Percentiles rank a stretch among this genome's conserved stretches.
Conservation (phyloP, 1,139 yeast genomes). For the Kodamaea sp. region DNA sequence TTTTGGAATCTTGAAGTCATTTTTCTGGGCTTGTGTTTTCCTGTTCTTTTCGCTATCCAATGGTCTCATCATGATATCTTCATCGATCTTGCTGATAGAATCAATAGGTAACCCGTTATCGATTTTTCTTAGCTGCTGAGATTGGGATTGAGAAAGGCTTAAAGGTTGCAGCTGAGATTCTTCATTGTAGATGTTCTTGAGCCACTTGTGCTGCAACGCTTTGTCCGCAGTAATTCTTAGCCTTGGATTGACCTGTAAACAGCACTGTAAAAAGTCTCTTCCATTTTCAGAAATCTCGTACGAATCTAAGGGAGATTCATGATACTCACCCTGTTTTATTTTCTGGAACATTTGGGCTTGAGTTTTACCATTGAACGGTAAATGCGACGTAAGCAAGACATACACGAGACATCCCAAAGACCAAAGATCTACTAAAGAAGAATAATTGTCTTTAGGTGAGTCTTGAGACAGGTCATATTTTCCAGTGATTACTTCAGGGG, state of each 20-base stretch:
- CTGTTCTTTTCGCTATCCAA: slow-evolving; percentile 33
- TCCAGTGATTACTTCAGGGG: slow-evolving; percentile 90
- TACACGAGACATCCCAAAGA: slow-evolving; percentile 83
- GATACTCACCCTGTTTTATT: slow-evolving; percentile 76
- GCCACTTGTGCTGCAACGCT: slow-evolving; percentile 76
- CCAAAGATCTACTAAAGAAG: slow-evolving; percentile 94
- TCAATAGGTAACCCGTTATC: slow-evolving; percentile 47
- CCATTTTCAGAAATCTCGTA: slow-evolving; percentile 65
- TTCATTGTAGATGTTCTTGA: slow-evolving; percentile 33
- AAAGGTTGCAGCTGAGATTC: slow-evolving; percentile 41
- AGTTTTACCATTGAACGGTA: slow-evolving; percentile 91
- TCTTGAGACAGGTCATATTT: slow-evolving; percentile 47
- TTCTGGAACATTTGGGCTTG: slow-evolving; percentile 82
- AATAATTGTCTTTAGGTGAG: slow-evolving; percentile 50
- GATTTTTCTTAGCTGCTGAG: slow-evolving; percentile 58
- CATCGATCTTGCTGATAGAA: slow-evolving; percentile 45
- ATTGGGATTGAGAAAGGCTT: slow-evolving; percentile 70
- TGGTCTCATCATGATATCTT: slow-evolving; percentile 49
- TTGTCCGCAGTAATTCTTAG: slow-evolving; percentile 68
- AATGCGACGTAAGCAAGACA: slow-evolving; percentile 85
- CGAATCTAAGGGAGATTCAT: slow-evolving; percentile 73
- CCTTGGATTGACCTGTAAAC: slow-evolving; percentile 75
- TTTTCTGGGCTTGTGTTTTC: slow-evolving; percentile 23
- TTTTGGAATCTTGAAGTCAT: slow-evolving; percentile 46
- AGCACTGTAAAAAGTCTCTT: slow-evolving; percentile 63